These are phyloP conservation scores for Termitomyces heimii DNA, from an alignment of 768 basidiomycete genomes.

Conservation along the genomic window DNA sequence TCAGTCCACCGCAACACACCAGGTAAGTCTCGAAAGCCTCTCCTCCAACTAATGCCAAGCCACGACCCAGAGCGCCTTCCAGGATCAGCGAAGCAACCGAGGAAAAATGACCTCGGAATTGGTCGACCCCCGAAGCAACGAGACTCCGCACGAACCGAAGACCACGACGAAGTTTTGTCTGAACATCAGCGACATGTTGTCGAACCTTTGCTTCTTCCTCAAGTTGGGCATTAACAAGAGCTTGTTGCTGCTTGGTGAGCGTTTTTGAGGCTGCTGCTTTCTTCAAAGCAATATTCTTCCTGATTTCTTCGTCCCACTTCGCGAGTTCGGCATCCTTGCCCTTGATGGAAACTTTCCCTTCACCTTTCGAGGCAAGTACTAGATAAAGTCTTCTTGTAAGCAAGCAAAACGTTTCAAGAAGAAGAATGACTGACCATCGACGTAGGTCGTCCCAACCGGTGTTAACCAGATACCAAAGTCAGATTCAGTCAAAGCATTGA, in stretches of 20 bases:
- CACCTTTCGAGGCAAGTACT: constrained; percentile 66
- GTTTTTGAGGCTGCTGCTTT: constrained; percentile 46
- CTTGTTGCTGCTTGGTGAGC: constrained; percentile 82
- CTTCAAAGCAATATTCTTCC: constrained; percentile 78
- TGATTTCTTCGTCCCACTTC: constrained; percentile 94
- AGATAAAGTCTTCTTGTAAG: neutral
- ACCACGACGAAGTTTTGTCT: constrained; percentile 56
- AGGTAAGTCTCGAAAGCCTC: constrained; percentile 73
- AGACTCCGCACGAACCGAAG: constrained; percentile 65
- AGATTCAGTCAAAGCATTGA: constrained; percentile 59
- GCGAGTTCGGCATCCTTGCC: constrained; percentile 88
- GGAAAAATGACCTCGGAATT: constrained; percentile 53
- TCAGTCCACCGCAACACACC: constrained; percentile 35
- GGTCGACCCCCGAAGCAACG: constrained; percentile 39
- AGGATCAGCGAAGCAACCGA: constrained; percentile 56
- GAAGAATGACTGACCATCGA: constrained; percentile 55
- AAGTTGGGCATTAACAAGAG: constrained; percentile 78
- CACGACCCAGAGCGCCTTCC: constrained; percentile 55
- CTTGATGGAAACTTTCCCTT: constrained; percentile 46
- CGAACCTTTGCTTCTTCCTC: constrained; percentile 73
- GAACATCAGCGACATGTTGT: constrained; percentile 46
- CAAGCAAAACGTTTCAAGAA: neutral
- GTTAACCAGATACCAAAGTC: constrained; percentile 86
- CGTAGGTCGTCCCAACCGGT: constrained; percentile 71
- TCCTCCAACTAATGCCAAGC: constrained; percentile 55